Evolutionary conservation across 2,329 filamentous ascomycete species (phyloP).

Genomic region (Ampelomyces quisqualis): DNA sequence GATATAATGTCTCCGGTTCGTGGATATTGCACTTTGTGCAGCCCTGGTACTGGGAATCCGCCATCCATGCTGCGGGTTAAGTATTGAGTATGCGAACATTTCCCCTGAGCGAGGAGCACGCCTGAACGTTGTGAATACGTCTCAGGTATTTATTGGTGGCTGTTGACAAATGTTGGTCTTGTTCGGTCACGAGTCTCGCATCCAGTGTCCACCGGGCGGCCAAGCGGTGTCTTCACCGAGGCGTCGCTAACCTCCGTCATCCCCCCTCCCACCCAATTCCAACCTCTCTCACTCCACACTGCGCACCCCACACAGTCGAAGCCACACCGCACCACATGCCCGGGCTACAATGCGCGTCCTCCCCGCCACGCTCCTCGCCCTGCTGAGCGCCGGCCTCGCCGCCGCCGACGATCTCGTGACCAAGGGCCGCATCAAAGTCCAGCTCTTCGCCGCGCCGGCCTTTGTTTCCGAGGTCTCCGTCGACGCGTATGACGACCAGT

Average conservation of each 20-base stretch:
- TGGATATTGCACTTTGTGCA: constrained; percentile 2
- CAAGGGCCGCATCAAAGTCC: constrained; percentile 35
- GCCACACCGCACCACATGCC: constrained; percentile 5
- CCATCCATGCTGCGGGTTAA: not conserved
- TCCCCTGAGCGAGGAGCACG: not conserved
- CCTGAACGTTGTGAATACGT: not conserved
- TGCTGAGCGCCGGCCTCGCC: constrained; percentile 7
- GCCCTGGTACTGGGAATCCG: not conserved
- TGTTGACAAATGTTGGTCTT: no score
- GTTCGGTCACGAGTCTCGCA: no score
- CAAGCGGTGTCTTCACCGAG: not conserved
- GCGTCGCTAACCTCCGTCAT: not conserved
- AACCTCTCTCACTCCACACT: not conserved
- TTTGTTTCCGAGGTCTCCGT: constrained; percentile 36
- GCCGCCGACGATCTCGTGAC: constrained; percentile 23
- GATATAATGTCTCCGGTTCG: no score
- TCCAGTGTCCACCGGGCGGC: no score
- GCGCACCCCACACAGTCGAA: not conserved
- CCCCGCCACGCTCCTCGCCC: constrained; percentile 3
- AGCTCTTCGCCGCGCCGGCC: constrained; percentile 36
- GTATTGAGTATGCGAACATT: not conserved
- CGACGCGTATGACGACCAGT: constrained; percentile 33
- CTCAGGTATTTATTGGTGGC: no score
- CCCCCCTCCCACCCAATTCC: not conserved
- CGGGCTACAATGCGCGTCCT: constrained; percentile 12